Conservation (phyloP, 768 basidiomycete species). For the Suillus americanus region DNA sequence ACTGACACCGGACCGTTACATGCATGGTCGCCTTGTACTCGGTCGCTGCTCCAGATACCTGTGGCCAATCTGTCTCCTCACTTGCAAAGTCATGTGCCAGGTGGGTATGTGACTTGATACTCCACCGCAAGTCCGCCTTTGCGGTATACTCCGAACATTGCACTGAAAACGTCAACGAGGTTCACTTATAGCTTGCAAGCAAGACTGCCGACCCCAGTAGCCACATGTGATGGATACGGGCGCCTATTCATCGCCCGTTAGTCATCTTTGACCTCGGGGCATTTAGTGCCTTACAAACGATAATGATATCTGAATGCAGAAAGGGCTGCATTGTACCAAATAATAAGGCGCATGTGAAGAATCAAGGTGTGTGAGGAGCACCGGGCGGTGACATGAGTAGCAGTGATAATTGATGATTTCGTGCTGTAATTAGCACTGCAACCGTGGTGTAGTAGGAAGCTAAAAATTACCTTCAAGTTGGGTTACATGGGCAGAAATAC, state of each 20-base stretch:
- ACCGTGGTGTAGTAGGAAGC: not conserved
- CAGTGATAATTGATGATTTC: not conserved
- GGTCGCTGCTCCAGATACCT: not conserved
- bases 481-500: not conserved
- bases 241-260: not conserved
- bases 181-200: not conserved
- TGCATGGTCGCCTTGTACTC: not conserved
- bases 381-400: not conserved
- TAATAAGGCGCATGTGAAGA: not conserved
- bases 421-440: not conserved
- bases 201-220: not conserved
- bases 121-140: not conserved
- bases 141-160: not conserved
- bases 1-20: not conserved
- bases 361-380: not conserved
- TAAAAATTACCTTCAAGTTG: not conserved
- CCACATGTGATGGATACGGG: not conserved
- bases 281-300: not conserved
- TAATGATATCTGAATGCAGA: not conserved
- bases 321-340: not conserved
- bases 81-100: not conserved
- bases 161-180: not conserved
- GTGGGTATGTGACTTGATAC: not conserved
- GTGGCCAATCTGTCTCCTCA: not conserved
- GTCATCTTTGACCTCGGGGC: not conserved